A percentile compares a stretch with the other conserved stretches of the same genome.
Conservation (phyloP, 495 filamentous ascomycete genomes). For the Aspergillus asperescens region DNA sequence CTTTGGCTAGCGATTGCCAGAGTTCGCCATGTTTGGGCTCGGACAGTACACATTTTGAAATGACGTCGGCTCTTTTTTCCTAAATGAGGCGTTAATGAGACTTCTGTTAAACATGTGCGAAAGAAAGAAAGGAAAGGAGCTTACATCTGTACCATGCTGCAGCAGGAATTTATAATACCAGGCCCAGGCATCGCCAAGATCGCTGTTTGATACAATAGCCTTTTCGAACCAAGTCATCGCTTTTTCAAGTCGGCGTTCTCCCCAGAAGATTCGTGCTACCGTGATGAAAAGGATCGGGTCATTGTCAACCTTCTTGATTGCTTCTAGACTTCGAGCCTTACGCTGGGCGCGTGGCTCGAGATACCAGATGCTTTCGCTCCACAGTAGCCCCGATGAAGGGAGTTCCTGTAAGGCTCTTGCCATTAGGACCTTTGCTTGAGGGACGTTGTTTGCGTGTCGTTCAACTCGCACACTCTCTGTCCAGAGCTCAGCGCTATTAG, state of each 20-base stretch:
- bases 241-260: conserved; percentile 77
- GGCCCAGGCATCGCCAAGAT: conserved; percentile 90
- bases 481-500: conserved; percentile 82
- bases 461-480: conserved; percentile 89
- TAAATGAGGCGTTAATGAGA: too few relatives aligned
- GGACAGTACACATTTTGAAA: conserved; percentile 65
- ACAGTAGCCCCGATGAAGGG: conserved; percentile 82
- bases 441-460: conserved; percentile 75
- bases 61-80: conserved; percentile 79
- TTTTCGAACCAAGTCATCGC: conserved; percentile 96
- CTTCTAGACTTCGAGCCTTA: conserved; percentile 83
- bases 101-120: neutral
- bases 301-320: conserved; percentile 93
- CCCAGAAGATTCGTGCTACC: conserved; percentile 72
- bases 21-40: conserved; percentile 91
- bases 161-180: conserved; percentile 94
- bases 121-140: conserved; percentile 12
- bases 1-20: conserved; percentile 82
- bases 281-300: conserved; percentile 79
- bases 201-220: conserved; percentile 77
- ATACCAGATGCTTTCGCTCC: conserved; percentile 91
- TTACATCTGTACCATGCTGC: conserved; percentile 77
- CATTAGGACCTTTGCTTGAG: conserved; percentile 85
- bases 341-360: conserved; percentile 87
- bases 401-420: conserved; percentile 86